Percentiles rank a stretch among this genome's conserved stretches.
Conservation (phyloP, 345 rosid genomes). For the Angophora floribunda region DNA sequence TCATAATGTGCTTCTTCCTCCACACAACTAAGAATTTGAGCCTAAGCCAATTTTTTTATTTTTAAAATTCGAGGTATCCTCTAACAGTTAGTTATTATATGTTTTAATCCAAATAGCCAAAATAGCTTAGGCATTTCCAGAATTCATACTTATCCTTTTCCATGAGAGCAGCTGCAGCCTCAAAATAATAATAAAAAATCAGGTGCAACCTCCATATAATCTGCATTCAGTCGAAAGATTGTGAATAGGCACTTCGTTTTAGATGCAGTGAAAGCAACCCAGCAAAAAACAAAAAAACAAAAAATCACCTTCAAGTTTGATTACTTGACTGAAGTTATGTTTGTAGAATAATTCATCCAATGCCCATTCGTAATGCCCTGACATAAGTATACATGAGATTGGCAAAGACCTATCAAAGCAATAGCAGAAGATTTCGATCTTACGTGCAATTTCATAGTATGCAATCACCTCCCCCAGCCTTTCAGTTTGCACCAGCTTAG, state of each 20-base stretch:
- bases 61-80: not conserved
- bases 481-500: conserved; percentile 60
- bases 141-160: conserved; percentile 77
- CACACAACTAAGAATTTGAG: too few relatives aligned
- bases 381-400: not conserved
- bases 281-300: not conserved
- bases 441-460: conserved; percentile 91
- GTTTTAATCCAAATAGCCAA: not conserved
- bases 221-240: conserved; percentile 15
- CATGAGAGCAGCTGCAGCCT: conserved; percentile 76
- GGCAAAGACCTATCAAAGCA: not conserved
- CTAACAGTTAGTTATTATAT: not conserved
- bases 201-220: conserved; percentile 91
- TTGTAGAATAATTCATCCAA: conserved; percentile 83
- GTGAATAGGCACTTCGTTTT: too few relatives aligned
- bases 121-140: not conserved
- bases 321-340: conserved; percentile 70
- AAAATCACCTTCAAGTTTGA: conserved; percentile 84
- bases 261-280: not conserved
- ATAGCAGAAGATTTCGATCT: conserved; percentile 13
- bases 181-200: conserved; percentile 91
- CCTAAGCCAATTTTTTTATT: fast-evolving
- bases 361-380: conserved; percentile 96
- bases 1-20: too few relatives aligned
- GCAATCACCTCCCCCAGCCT: conserved; percentile 93